These are phyloP conservation scores for Aspergillus melleus DNA, from an alignment of 2,329 filamentous ascomycete species.

Conservation along the genomic window DNA sequence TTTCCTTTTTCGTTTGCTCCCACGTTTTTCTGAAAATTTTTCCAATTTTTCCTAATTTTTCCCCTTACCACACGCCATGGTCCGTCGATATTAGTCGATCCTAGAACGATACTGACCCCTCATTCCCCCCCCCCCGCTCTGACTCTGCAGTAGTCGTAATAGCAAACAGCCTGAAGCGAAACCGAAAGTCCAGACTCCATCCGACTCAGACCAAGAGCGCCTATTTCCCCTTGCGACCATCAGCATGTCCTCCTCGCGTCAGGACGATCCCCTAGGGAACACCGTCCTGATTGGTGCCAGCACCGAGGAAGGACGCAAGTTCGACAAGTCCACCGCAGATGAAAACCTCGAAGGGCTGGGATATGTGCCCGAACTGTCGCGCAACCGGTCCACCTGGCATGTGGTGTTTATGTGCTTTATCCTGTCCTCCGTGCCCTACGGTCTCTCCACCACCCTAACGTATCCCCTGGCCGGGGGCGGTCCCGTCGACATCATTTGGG, in stretches of 20 bases:
- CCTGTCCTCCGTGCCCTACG: conserved; percentile 72
- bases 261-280: background rate
- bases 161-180: too few species aligned
- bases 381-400: conserved; percentile 23
- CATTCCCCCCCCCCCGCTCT: too few species aligned
- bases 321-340: conserved; percentile 14
- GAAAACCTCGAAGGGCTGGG: conserved; percentile 19
- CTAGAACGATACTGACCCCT: too few species aligned
- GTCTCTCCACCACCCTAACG: conserved; percentile 67
- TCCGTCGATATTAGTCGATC: too few species aligned
- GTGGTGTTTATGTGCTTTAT: conserved; percentile 54
- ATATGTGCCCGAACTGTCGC: conserved; percentile 22
- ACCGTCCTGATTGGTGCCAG: background rate
- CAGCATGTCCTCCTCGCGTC: background rate
- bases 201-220: too few species aligned
- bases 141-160: too few species aligned
- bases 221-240: background rate
- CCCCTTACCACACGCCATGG: too few species aligned
- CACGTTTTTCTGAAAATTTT: background rate
- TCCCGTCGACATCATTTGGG: conserved; percentile 68
- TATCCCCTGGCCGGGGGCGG: conserved; percentile 71
- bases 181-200: too few species aligned
- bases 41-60: background rate
- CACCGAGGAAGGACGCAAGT: background rate
- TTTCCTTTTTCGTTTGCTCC: background rate